phyloP scores from a whole-genome alignment of 306 rosid genomes.

The Ceratonia siliqua region DNA sequence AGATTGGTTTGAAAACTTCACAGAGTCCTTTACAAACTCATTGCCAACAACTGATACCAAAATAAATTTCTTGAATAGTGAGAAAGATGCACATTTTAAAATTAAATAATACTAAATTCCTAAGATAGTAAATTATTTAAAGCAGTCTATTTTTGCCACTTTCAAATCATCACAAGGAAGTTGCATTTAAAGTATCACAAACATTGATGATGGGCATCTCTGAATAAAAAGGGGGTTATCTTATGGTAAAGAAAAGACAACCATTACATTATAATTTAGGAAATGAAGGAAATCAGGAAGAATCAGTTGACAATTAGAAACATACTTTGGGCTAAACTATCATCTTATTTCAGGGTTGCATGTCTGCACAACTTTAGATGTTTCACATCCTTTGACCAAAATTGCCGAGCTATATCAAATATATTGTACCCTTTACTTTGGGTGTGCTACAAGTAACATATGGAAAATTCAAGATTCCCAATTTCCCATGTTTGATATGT shows the following conservation, averaged over 20 bases:
- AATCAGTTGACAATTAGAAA: neutral
- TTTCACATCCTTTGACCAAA: neutral
- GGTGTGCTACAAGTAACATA: too few relatives aligned
- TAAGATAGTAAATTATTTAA: neutral
- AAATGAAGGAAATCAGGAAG: neutral
- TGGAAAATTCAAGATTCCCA: too few relatives aligned
- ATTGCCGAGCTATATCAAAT: neutral
- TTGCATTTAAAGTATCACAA: neutral
- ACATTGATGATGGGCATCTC: neutral
- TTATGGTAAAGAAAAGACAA: neutral
- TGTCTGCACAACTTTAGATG: neutral
- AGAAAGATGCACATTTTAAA: slow-evolving; percentile 25
- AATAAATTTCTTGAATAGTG: slow-evolving; percentile 25
- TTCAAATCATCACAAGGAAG: neutral
- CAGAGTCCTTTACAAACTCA: slow-evolving; percentile 84
- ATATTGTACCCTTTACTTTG: neutral
- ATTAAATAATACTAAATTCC: neutral
- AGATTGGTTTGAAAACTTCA: slow-evolving; percentile 74
- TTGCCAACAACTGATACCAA: slow-evolving; percentile 66
- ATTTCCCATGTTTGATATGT: neutral
- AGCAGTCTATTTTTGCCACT: slow-evolving; percentile 5
- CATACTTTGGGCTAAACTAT: neutral
- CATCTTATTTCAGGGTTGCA: neutral
- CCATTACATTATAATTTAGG: neutral
- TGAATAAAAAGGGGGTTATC: neutral